Percentiles rank a stretch among this genome's conserved stretches.
These are phyloP conservation scores for Colletotrichum agaves DNA, from an alignment of 2,329 filamentous ascomycete genomes.

Conservation along the genomic window DNA sequence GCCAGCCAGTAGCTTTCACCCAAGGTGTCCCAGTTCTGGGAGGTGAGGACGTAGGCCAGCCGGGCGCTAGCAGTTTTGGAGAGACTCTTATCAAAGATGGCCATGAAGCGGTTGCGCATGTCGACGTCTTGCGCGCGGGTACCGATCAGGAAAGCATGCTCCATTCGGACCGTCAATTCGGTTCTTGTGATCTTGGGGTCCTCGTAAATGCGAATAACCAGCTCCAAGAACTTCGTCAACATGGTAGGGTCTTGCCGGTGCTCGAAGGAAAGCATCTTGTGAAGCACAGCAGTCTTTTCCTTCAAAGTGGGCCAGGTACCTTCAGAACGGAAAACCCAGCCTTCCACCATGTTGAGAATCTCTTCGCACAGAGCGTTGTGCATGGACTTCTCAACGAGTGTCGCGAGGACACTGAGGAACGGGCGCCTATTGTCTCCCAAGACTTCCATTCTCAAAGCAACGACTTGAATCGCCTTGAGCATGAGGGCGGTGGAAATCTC, in stretches of 20 bases:
- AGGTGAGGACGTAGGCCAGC: slow-evolving; percentile 86
- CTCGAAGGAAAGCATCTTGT: slow-evolving; percentile 98
- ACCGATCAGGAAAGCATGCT: slow-evolving; percentile 97
- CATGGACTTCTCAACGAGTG: slow-evolving; percentile 93
- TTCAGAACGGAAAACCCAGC: slow-evolving; percentile 94
- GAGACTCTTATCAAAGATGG: slow-evolving; percentile 93
- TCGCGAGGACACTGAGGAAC: slow-evolving; percentile 94
- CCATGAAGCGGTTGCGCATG: slow-evolving; percentile 97
- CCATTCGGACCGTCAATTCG: slow-evolving; percentile 95
- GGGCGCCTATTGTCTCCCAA: slow-evolving; percentile 91
- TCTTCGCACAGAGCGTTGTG: slow-evolving; percentile 90
- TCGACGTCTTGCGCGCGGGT: slow-evolving; percentile 93
- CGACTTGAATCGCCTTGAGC: slow-evolving; percentile 93
- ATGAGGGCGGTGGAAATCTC: slow-evolving; percentile 92
- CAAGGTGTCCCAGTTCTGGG: slow-evolving; percentile 97
- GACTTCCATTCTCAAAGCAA: slow-evolving; percentile 90
- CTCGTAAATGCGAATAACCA: slow-evolving; percentile 98
- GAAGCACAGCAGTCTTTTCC: slow-evolving; percentile 98
- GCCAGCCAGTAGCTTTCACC: slow-evolving; percentile 96
- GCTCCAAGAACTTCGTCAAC: slow-evolving; percentile 90
- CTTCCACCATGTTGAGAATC: slow-evolving; percentile 92
- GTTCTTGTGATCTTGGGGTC: slow-evolving; percentile 95
- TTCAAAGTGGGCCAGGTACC: slow-evolving; percentile 98
- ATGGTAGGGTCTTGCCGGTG: slow-evolving; percentile 83
- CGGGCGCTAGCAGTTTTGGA: slow-evolving; percentile 92